Percentiles rank a stretch among this genome's conserved stretches.
phyloP scores from a whole-genome alignment of 805 yeast species.

The Starmerella khaoyaiensis region DNA sequence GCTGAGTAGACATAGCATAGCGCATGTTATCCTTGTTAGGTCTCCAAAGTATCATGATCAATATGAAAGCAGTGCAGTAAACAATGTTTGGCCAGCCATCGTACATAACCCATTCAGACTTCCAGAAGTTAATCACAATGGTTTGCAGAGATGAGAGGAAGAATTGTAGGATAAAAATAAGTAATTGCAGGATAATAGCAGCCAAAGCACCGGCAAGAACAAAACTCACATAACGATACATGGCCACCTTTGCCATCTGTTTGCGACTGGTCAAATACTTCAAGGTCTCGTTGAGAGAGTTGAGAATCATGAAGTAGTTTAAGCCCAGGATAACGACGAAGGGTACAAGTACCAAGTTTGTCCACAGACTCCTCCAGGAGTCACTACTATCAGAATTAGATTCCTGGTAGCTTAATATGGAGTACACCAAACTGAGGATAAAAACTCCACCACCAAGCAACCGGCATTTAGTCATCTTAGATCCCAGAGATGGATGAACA shows the following conservation, averaged over 20 bases:
- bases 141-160: slow-evolving; percentile 57
- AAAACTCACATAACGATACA: slow-evolving; percentile 69
- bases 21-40: slow-evolving; percentile 92
- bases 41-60: slow-evolving; percentile 87
- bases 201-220: slow-evolving; percentile 50
- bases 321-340: slow-evolving; percentile 52
- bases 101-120: slow-evolving; percentile 69
- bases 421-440: slow-evolving; percentile 40
- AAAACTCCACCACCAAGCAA: slow-evolving; percentile 46
- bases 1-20: slow-evolving; percentile 86
- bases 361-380: slow-evolving; percentile 22
- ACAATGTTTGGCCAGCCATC: slow-evolving; percentile 94
- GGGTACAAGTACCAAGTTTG: slow-evolving; percentile 56
- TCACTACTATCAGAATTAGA: slow-evolving; percentile 28
- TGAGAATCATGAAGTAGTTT: slow-evolving; percentile 63
- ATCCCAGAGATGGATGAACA: slow-evolving; percentile 72
- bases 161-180: slow-evolving; percentile 57
- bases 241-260: slow-evolving; percentile 77
- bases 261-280: slow-evolving; percentile 65
- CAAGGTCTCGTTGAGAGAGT: slow-evolving; percentile 63
- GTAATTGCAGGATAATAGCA: slow-evolving; percentile 55
- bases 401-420: slow-evolving; percentile 40
- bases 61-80: slow-evolving; percentile 69
- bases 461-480: slow-evolving; percentile 62
- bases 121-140: slow-evolving; percentile 80